These are phyloP conservation scores for Cercospora sp. DNA, from an alignment of 2,329 filamentous ascomycete genomes.

Conservation along the genomic window DNA sequence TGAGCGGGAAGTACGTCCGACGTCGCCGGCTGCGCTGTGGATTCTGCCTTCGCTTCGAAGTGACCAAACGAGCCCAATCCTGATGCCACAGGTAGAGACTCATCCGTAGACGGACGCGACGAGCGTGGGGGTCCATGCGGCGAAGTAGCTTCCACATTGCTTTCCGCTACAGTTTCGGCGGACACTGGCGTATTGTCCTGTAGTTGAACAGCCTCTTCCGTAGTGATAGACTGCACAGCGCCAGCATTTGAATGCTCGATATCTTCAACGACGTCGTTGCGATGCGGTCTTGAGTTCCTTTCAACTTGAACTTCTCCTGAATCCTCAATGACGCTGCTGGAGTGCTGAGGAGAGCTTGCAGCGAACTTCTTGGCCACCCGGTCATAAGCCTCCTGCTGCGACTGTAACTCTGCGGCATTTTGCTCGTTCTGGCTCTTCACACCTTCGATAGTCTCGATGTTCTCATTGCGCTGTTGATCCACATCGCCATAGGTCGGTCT, in stretches of 20 bases:
- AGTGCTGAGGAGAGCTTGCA: not conserved
- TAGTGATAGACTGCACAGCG: not conserved
- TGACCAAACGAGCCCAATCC: slow-evolving; percentile 3
- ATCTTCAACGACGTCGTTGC: not conserved
- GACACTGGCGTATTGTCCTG: not conserved
- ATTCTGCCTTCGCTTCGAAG: not conserved
- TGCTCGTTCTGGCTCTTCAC: not conserved
- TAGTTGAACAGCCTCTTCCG: not conserved
- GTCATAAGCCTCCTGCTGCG: slow-evolving; percentile 10
- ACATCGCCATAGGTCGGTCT: not conserved
- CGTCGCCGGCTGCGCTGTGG: not conserved
- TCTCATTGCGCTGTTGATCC: not conserved
- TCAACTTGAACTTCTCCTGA: not conserved
- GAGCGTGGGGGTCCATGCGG: not conserved
- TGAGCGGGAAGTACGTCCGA: not conserved
- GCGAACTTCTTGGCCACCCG: not conserved
- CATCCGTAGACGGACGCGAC: not conserved
- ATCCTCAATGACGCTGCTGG: not conserved
- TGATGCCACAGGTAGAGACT: not conserved
- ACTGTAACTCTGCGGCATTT: not conserved
- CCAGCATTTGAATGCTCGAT: not conserved
- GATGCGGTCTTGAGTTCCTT: not conserved
- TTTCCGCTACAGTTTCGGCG: not conserved
- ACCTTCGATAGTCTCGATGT: not conserved
- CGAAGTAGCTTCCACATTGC: not conserved